Percentiles rank a stretch among this genome's conserved stretches.
Conservation (phyloP, 169 alveolate genomes). For the Plasmodium knowlesi region DNA sequence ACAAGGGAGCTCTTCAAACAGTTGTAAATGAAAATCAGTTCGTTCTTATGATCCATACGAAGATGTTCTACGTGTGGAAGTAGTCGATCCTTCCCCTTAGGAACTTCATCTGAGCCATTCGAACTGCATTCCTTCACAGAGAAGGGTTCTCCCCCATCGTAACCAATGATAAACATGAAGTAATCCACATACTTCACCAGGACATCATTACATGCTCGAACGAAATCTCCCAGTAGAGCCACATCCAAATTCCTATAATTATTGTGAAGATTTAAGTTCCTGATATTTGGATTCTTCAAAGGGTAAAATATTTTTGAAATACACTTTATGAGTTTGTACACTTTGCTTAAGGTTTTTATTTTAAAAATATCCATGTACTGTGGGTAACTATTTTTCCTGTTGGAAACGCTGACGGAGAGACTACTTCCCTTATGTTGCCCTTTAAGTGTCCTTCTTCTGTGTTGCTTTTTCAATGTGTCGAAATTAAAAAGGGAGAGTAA, state of each 20-base stretch:
- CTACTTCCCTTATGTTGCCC: too few species aligned
- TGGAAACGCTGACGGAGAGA: background rate
- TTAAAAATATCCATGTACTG: conserved; percentile 15
- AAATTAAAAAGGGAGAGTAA: conserved; percentile 30
- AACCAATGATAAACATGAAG: conserved; percentile 12
- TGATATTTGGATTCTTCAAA: conserved; percentile 21
- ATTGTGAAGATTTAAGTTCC: conserved; percentile 28
- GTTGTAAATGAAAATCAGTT: conserved; percentile 41
- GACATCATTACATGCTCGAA: conserved; percentile 27
- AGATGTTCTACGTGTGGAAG: background rate
- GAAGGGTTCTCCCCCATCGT: background rate
- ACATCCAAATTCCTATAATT: conserved; percentile 20
- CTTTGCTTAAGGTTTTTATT: conserved; percentile 38
- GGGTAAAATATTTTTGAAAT: conserved; percentile 66
- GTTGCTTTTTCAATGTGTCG: background rate
- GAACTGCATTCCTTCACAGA: background rate
- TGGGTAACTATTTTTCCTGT: background rate
- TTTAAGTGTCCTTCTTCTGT: background rate
- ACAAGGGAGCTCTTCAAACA: conserved; percentile 60
- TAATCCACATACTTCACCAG: conserved; percentile 38
- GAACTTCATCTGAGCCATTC: background rate
- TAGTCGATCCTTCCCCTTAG: background rate
- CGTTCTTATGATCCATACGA: conserved; percentile 15
- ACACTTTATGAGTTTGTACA: conserved; percentile 61
- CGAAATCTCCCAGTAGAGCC: conserved; percentile 14